These are phyloP conservation scores for Vaccinium corymbosum DNA, from an alignment of 148 eudicot genomes.

Conservation along the genomic window DNA sequence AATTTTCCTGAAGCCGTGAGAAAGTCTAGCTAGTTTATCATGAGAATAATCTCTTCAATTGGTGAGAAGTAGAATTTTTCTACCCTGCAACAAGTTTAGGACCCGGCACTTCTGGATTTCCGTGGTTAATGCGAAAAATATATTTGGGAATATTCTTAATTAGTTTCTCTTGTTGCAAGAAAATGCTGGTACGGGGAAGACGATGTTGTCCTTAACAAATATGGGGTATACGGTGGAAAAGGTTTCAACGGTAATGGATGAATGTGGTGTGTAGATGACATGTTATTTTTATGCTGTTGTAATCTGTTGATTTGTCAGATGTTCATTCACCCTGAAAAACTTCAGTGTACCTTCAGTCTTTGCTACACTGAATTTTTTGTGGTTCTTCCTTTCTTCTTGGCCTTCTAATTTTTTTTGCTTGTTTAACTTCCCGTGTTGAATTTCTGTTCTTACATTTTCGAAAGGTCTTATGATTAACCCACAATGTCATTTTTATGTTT, in stretches of 20 bases:
- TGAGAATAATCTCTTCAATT: not conserved
- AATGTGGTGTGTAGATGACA: constrained; percentile 58
- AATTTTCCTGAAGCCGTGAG: not conserved
- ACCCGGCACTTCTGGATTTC: not conserved
- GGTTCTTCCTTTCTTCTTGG: not conserved
- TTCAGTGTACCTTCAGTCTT: not conserved
- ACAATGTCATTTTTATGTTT: not conserved
- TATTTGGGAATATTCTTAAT: not conserved
- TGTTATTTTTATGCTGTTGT: not conserved
- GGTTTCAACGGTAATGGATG: constrained; percentile 53
- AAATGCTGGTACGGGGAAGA: constrained; percentile 27
- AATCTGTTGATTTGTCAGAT: not conserved
- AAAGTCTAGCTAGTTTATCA: not conserved
- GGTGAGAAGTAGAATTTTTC: not conserved
- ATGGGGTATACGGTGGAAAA: constrained; percentile 72
- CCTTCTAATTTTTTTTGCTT: not conserved
- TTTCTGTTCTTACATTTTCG: not conserved
- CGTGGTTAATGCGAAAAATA: not conserved
- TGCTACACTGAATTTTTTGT: not conserved
- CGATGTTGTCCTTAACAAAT: constrained; percentile 36
- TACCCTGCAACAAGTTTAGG: not conserved
- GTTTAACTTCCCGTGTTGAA: no score
- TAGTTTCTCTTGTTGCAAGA: constrained; percentile 32
- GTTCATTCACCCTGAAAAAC: not conserved
- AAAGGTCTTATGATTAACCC: not conserved